phyloP scores from a whole-genome alignment of 176 grass and related monocot genomes.

The Juncus inflexus region DNA sequence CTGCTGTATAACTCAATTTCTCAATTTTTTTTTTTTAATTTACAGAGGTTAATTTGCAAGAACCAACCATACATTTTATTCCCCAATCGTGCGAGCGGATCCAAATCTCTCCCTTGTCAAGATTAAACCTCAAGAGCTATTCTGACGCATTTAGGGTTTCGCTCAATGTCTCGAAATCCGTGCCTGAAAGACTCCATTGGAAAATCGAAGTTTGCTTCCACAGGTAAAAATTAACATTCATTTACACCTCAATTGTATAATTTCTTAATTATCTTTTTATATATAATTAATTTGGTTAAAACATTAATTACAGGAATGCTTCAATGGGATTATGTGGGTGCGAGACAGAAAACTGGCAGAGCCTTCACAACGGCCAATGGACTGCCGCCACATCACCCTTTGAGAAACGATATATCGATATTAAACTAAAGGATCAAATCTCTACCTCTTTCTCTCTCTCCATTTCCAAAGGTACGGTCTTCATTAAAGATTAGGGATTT shows the following conservation, averaged over 20 bases:
- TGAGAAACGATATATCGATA: conserved; percentile 69
- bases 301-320: conserved; percentile 44
- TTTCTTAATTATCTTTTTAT: too few species aligned
- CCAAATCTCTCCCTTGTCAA: conserved; percentile 54
- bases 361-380: conserved; percentile 62
- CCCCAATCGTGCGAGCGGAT: conserved; percentile 58
- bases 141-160: conserved; percentile 44
- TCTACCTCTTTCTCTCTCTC: conserved; percentile 64
- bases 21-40: conserved; percentile 16
- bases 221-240: conserved; percentile 40
- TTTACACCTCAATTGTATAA: too few species aligned
- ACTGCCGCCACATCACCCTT: conserved; percentile 61
- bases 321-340: conserved; percentile 69
- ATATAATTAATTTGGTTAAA: conserved; percentile 30
- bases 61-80: conserved; percentile 49
- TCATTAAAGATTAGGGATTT: too few species aligned
- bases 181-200: conserved; percentile 57
- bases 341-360: conserved; percentile 55
- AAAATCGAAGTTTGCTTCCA: conserved; percentile 82
- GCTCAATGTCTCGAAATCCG: conserved; percentile 60
- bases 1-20: background rate
- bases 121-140: conserved; percentile 56
- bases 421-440: conserved; percentile 63
- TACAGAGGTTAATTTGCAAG: conserved; percentile 62
- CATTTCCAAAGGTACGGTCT: conserved; percentile 59